Base-by-base conservation (phyloP, 1,284 basidiomycete species). In the Erythrobasidium hasegawianum region DNA sequence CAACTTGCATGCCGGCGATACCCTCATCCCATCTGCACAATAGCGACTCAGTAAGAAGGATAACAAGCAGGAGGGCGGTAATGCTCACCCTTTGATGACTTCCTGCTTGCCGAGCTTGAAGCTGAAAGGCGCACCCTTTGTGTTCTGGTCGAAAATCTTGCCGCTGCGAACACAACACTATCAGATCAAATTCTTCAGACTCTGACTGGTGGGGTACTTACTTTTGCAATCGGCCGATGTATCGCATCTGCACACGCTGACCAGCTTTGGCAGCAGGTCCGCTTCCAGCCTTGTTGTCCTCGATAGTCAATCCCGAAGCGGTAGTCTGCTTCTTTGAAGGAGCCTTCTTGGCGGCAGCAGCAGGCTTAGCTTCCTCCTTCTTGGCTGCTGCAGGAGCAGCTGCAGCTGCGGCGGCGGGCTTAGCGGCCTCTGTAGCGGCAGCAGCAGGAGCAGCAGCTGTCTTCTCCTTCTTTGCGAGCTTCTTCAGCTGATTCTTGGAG, bases 141-240 rank as follows among this genome's bases (percentile, higher is more conserved):
- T 86, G 79, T 96, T 96, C 76, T 85, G 81, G 79, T 97, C 94
- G 74, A 97, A 97, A 53, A 88, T 77, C 76, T 88, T 90, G 72
- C 91, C 92, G 75, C 52, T 62, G 59, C n/a, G n/a, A n/a, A n/a
- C 16, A 57, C 18, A 87, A 79, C 75, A 76, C n/a, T 26, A n/a
- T 41, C 14, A 47, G 38, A 18, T n/a, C 43, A 33, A 78, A 79
- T 70, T 74, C 74, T n/a, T 59, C 14, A 27, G 56, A 10, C 26
- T n/a, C 20, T 52, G 18, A 52, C 43, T 10, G 57, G 24, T 10
- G 4, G 41, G n/a, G 16, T 16, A 24, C 53, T 41, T 16, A 57
- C 33, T 57, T 59, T 22, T 39, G 29, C 43, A 60, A 69, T 74
- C 71, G 71, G 72, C 91, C 94, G 72, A 93, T 85, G 77, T 94